A percentile compares a stretch with the other conserved stretches of the same genome.
phyloP scores from a whole-genome alignment of 2,329 filamentous ascomycete genomes.

The Aspergillus jensenii region DNA sequence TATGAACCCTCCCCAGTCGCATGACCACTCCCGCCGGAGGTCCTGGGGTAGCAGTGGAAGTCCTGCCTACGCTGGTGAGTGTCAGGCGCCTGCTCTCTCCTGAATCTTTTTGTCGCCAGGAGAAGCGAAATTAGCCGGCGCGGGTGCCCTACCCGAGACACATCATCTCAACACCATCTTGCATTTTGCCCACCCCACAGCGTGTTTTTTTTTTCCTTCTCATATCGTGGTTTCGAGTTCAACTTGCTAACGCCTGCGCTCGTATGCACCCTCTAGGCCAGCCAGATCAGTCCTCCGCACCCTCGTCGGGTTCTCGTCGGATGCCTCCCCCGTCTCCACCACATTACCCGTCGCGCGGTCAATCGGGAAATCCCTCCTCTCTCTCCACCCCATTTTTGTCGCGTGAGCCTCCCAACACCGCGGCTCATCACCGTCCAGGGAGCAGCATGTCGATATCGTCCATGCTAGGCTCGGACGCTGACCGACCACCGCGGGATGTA shows the following conservation, averaged over 20 bases:
- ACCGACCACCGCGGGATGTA: constrained; percentile 48
- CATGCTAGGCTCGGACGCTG: constrained; percentile 60
- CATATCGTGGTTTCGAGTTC: not conserved
- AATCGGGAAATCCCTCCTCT: constrained; percentile 40
- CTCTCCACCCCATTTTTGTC: constrained; percentile 42
- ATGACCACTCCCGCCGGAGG: constrained; percentile 34
- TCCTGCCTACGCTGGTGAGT: constrained; percentile 40
- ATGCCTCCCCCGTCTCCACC: constrained; percentile 55
- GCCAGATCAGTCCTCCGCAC: constrained; percentile 33
- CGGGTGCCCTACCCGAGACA: not conserved
- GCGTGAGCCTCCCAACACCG: constrained; percentile 56
- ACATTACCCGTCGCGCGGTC: constrained; percentile 44
- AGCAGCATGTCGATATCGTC: constrained; percentile 75
- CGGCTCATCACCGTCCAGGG: constrained; percentile 56
- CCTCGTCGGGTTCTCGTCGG: constrained; percentile 40
- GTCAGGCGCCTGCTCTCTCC: constrained; percentile 13
- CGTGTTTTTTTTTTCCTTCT: not conserved
- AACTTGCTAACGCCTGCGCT: constrained; percentile 13
- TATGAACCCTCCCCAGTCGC: constrained; percentile 37
- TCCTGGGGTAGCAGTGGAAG: constrained; percentile 39
- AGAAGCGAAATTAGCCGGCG: constrained; percentile 7
- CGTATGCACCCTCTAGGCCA: constrained; percentile 20
- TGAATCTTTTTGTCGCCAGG: constrained; percentile 9
- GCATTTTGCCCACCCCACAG: not conserved
- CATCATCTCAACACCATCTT: not conserved